Percentiles rank a stretch among this genome's conserved stretches.
phyloP scores from a whole-genome alignment of 1,284 basidiomycete species.

The Agaricales sp. region DNA sequence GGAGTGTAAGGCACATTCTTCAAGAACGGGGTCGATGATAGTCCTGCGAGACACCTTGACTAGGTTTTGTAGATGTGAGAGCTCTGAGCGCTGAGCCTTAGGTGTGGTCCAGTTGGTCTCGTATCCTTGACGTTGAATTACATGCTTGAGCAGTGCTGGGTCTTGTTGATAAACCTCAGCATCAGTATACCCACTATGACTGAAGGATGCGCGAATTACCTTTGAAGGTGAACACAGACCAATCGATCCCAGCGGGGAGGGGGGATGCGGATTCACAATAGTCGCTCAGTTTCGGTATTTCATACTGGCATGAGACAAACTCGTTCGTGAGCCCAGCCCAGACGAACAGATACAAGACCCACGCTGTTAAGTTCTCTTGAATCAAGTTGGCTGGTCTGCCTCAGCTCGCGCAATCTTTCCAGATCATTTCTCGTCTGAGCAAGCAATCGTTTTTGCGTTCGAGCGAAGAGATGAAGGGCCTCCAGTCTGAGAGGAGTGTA shows the following conservation, averaged over 20 bases:
- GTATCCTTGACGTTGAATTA: neutral
- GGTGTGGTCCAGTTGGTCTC: conserved; percentile 17
- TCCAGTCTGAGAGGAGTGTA: conserved; percentile 1
- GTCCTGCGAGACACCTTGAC: conserved; percentile 40
- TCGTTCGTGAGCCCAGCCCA: too few relatives aligned
- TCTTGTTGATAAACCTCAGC: neutral
- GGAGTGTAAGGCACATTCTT: conserved; percentile 25
- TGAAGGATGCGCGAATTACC: conserved; percentile 23
- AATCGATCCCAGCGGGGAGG: conserved; percentile 36
- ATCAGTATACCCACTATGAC: neutral
- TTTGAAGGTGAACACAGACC: conserved; percentile 35
- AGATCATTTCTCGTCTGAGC: neutral
- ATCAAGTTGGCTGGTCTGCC: conserved; percentile 7
- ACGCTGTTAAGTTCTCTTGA: too few relatives aligned
- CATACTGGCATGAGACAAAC: conserved; percentile 26
- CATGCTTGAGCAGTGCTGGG: neutral
- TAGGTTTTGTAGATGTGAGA: conserved; percentile 51
- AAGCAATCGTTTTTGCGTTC: neutral
- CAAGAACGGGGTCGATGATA: conserved; percentile 53
- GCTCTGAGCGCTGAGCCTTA: conserved; percentile 29
- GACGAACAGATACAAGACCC: too few relatives aligned
- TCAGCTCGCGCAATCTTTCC: conserved; percentile 4
- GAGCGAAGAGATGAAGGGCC: neutral
- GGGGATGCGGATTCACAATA: conserved; percentile 26
- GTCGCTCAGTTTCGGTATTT: conserved; percentile 31